A percentile compares a stretch with the other conserved stretches of the same genome.
phyloP scores from a whole-genome alignment of 1,284 basidiomycete genomes.

The Retiboletus flavoniger region DNA sequence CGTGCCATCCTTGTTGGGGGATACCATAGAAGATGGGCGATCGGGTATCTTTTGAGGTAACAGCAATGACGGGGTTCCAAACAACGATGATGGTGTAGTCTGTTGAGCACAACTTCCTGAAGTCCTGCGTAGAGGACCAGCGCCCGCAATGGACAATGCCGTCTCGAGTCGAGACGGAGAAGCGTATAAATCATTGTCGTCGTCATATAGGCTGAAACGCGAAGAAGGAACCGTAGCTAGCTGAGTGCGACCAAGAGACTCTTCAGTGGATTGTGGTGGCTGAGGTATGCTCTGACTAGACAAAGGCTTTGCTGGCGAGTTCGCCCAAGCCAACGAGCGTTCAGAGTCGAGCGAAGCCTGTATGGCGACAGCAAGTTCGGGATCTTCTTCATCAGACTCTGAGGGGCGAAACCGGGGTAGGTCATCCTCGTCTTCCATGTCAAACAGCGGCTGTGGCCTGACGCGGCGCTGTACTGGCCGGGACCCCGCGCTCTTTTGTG shows the following conservation, averaged over 20 bases:
- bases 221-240: slow-evolving; percentile 8
- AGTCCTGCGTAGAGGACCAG: slow-evolving; percentile 41
- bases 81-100: slow-evolving; percentile 24
- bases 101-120: slow-evolving; percentile 14
- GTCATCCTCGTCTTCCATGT: slow-evolving; percentile 50
- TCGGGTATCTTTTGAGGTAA: slow-evolving; percentile 11
- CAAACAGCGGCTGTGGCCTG: slow-evolving; percentile 53
- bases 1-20: background rate
- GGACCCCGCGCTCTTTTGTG: slow-evolving; percentile 37
- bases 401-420: slow-evolving; percentile 18
- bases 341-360: slow-evolving; percentile 52
- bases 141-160: slow-evolving; percentile 60
- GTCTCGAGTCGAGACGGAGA: slow-evolving; percentile 60
- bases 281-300: slow-evolving; percentile 5
- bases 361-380: slow-evolving; percentile 55
- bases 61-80: slow-evolving; percentile 40
- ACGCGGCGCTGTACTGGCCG: slow-evolving; percentile 34
- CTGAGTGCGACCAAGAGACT: background rate
- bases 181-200: slow-evolving; percentile 43
- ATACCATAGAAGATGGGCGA: background rate
- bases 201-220: slow-evolving; percentile 17
- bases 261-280: slow-evolving; percentile 6
- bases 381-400: slow-evolving; percentile 53
- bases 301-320: background rate
- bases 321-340: background rate